Evolutionary conservation across 2,329 filamentous ascomycete genomes (phyloP).

Genomic region (Penicillium sp.): DNA sequence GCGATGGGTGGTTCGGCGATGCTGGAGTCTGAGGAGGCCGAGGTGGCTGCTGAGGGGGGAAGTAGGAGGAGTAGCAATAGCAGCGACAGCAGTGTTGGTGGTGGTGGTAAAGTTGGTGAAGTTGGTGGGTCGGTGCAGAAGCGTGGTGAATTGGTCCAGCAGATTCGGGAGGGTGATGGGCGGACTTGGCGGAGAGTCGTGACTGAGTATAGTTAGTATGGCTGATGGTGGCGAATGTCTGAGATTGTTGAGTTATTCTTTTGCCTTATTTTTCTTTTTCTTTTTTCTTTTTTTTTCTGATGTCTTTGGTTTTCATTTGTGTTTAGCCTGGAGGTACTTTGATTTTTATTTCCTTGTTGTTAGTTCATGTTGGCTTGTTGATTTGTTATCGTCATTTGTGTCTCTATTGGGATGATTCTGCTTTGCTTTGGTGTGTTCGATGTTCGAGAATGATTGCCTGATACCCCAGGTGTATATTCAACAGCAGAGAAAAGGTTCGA

Average conservation of each 20-base stretch:
- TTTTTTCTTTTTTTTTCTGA: constrained; percentile 15
- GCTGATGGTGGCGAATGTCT: background rate
- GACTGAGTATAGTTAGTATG: constrained; percentile 42
- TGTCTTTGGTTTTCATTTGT: constrained; percentile 8
- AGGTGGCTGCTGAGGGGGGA: too few relatives aligned
- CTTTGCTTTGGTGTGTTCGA: background rate
- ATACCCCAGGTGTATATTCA: background rate
- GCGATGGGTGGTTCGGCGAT: too few relatives aligned
- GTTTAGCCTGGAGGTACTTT: constrained; percentile 4
- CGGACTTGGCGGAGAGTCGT: constrained; percentile 45
- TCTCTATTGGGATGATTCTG: too few relatives aligned
- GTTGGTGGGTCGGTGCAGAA: constrained; percentile 30
- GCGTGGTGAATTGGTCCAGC: constrained; percentile 40
- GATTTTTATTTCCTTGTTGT: constrained; percentile 7
- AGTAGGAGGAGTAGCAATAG: too few relatives aligned
- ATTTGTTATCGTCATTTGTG: background rate
- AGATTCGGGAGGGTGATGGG: constrained; percentile 39
- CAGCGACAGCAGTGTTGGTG: background rate
- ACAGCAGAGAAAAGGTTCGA: background rate
- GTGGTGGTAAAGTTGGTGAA: background rate
- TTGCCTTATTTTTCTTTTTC: constrained; percentile 14
- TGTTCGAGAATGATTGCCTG: background rate
- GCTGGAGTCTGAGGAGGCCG: too few relatives aligned
- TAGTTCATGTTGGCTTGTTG: background rate
- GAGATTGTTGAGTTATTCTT: constrained; percentile 1